Percentiles rank a stretch among this genome's conserved stretches.
Conservation (phyloP, 306 rosid genomes). For the Hylodesmum podocarpum region DNA sequence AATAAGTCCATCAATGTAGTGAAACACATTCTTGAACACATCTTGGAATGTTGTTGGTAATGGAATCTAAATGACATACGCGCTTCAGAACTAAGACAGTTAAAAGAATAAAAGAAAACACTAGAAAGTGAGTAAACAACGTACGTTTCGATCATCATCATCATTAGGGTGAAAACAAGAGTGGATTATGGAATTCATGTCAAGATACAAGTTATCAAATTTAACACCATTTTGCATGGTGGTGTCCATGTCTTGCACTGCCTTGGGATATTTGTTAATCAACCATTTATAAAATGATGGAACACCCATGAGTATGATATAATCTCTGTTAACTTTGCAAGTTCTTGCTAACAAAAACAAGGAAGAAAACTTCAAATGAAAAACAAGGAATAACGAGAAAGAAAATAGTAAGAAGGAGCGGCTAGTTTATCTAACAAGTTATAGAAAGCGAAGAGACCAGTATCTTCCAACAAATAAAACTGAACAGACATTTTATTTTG, state of each 20-base stretch:
- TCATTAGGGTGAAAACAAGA: constrained; percentile 55
- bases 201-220: constrained; percentile 58
- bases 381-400: too few species aligned
- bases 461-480: too few species aligned
- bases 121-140: constrained; percentile 10
- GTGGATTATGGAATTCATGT: constrained; percentile 60
- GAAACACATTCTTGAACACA: constrained; percentile 44
- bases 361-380: too few species aligned
- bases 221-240: constrained; percentile 18
- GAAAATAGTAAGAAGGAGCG: too few species aligned
- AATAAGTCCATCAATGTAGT: constrained; percentile 49
- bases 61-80: neutral
- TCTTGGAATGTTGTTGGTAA: constrained; percentile 42
- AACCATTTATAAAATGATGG: constrained; percentile 57
- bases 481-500: too few species aligned
- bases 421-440: too few species aligned
- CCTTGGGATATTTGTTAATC: constrained; percentile 31
- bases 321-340: too few species aligned
- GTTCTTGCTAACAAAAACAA: too few species aligned
- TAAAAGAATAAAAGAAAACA: neutral
- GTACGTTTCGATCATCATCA: neutral
- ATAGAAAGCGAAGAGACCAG: too few species aligned
- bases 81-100: neutral
- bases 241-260: constrained; percentile 22
- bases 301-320: constrained; percentile 80